Conservation (phyloP, 371 early-diverging fungal genomes). For the Nosema muscidifuracis region DNA sequence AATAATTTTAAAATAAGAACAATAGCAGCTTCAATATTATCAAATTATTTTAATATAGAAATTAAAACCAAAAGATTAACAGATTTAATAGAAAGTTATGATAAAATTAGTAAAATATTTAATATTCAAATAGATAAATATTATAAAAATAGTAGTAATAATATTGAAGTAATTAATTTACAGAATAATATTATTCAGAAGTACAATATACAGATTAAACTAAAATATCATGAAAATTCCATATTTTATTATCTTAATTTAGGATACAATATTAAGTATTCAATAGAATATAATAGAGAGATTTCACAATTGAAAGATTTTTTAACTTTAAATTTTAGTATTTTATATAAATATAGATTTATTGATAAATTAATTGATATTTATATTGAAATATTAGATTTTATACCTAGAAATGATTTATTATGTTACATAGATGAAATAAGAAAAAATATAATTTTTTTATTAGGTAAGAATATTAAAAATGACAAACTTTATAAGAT, state of each 20-base stretch:
- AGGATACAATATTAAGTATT: not conserved
- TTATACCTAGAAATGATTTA: not conserved
- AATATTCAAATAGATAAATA: not conserved
- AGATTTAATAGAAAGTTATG: slow-evolving; percentile 3
- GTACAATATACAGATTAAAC: not conserved
- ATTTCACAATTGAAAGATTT: not conserved
- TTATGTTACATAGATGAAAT: not conserved
- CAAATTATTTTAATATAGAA: slow-evolving; percentile 14
- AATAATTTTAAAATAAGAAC: slow-evolving; percentile 17
- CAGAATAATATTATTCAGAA: not conserved
- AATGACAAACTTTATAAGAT: not conserved
- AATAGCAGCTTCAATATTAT: slow-evolving; percentile 22
- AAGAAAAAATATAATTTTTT: not conserved
- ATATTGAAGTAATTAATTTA: not conserved
- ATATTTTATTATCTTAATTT: not conserved
- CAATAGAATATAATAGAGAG: not conserved
- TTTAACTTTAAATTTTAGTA: not conserved
- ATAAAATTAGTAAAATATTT: not conserved
- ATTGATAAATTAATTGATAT: not conserved
- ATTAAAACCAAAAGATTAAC: not conserved
- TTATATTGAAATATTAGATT: not conserved
- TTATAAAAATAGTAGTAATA: not conserved
- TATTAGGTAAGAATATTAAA: not conserved
- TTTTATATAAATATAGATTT: not conserved
- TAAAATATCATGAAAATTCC: not conserved